Evolutionary conservation across 805 yeast genomes (phyloP), one percentile per base, ranked within the genome.

Genomic region (Candida glaebosa): DNA sequence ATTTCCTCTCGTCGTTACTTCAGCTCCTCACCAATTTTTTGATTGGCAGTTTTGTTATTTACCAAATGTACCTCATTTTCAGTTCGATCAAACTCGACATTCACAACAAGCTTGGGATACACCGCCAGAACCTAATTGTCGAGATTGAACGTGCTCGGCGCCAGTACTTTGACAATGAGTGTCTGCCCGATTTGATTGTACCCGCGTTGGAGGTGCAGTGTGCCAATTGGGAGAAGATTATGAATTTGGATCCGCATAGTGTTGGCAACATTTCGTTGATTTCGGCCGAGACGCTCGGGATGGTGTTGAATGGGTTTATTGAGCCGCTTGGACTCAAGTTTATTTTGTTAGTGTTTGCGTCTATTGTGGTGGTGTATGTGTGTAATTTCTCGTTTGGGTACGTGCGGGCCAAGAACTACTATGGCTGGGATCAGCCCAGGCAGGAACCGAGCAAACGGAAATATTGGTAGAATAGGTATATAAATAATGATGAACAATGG

Each of bases 311-410:
- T 50, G 75, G 83, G 0, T 66, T 84, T 41, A 67, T 84, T 15
- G 87, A 84, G 48, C 89, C 88, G 0, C 69, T 85, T 34, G 82
- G 87, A 3, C 61, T 73, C 46, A 81, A 82, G 54, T 77, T 84
- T 15, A 65, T 81, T 34, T 25, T 69, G 3, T 69, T 80, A 3
- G 52, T 76, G 9, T 49, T 68, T 3, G 48, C 70, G 7, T 61
- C 72, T 8, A 50, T 70, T 0, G 63, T 71, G n/a, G 63, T 78
- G 64, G 54, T 75, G 15, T 84, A 82, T 54, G 67, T 75, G 3
- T 74, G 81, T 19, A 85, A 85, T 54, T 79, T 84, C 47, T 59
- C 78, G 2, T 77, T 81, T 55, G 90, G 90, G 0, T 84, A 79
- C 47, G 64, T 82, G 3, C 64, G 87, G 41, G 88, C 78, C 4